A percentile compares a stretch with the other conserved stretches of the same genome.
Evolutionary conservation across 768 basidiomycete species (phyloP).

Genomic region (Fomitopsis pulvina): DNA sequence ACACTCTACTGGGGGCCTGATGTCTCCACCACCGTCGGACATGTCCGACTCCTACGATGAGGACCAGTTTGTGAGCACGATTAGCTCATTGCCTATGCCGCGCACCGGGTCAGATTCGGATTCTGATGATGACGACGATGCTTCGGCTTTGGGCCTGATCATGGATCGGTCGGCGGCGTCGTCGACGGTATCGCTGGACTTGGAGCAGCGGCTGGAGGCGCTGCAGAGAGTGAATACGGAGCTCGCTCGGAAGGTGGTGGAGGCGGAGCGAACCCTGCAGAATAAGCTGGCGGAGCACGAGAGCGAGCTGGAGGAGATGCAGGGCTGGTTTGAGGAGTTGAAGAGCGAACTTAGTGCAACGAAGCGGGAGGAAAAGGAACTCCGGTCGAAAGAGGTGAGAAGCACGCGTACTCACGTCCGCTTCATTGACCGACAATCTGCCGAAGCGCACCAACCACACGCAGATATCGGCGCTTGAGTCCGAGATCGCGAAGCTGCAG

Average conservation of each 20-base stretch:
- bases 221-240: slow-evolving; percentile 71
- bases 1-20: slow-evolving; percentile 10
- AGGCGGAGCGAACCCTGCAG: slow-evolving; percentile 65
- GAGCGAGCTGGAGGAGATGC: slow-evolving; percentile 74
- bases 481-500: slow-evolving; percentile 71
- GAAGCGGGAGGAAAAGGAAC: slow-evolving; percentile 90
- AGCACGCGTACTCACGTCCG: slow-evolving; percentile 2
- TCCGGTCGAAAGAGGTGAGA: slow-evolving; percentile 77
- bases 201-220: slow-evolving; percentile 66
- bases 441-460: slow-evolving; percentile 48
- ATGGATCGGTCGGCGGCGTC: slow-evolving; percentile 50
- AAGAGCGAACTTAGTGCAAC: slow-evolving; percentile 69
- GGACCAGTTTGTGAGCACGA: slow-evolving; percentile 34
- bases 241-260: slow-evolving; percentile 65
- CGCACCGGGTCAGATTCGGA: slow-evolving; percentile 28
- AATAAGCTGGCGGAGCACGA: slow-evolving; percentile 72
- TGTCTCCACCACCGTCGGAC: slow-evolving; percentile 38
- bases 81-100: slow-evolving; percentile 57
- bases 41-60: slow-evolving; percentile 28
- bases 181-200: slow-evolving; percentile 66
- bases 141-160: slow-evolving; percentile 48
- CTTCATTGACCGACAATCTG: slow-evolving; percentile 15
- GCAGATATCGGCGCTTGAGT: slow-evolving; percentile 67
- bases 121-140: slow-evolving; percentile 47
- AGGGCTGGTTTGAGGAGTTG: slow-evolving; percentile 70